These are phyloP conservation scores for Phaeosphaeria sp. DNA, from an alignment of 2,329 filamentous ascomycete genomes.

Conservation along the genomic window DNA sequence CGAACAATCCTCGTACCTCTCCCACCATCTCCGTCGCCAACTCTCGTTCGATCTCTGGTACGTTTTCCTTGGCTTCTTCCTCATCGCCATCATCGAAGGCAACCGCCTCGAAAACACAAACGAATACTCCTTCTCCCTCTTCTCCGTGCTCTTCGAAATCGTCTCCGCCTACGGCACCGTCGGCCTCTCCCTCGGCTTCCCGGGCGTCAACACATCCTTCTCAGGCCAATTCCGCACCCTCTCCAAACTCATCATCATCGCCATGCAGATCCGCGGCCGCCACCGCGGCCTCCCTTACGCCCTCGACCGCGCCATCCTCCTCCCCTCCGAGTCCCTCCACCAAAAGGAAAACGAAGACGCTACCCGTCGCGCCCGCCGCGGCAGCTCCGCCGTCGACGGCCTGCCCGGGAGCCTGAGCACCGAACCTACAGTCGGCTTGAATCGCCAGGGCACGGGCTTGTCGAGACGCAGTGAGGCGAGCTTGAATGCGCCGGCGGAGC, in stretches of 20 bases:
- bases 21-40: slow-evolving; percentile 88
- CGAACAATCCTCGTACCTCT: slow-evolving; percentile 80
- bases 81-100: slow-evolving; percentile 90
- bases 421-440: slow-evolving; percentile 2
- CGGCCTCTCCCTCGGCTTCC: slow-evolving; percentile 85
- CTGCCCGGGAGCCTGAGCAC: neutral
- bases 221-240: slow-evolving; percentile 80
- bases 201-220: slow-evolving; percentile 77
- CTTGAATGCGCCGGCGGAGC: slow-evolving; percentile 6
- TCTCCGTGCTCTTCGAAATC: slow-evolving; percentile 53
- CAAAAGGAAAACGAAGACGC: slow-evolving; percentile 65
- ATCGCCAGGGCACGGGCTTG: slow-evolving; percentile 20
- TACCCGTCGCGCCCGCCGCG: slow-evolving; percentile 47
- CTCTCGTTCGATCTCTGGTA: slow-evolving; percentile 98
- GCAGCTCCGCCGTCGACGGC: neutral
- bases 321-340: slow-evolving; percentile 70
- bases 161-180: slow-evolving; percentile 75
- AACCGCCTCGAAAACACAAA: slow-evolving; percentile 67
- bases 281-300: slow-evolving; percentile 72
- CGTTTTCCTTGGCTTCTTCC: slow-evolving; percentile 90
- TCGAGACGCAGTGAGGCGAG: slow-evolving; percentile 15
- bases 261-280: slow-evolving; percentile 70
- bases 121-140: slow-evolving; percentile 60
- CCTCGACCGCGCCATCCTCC: slow-evolving; percentile 72
- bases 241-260: slow-evolving; percentile 69